Base-by-base conservation (phyloP, 1,284 basidiomycete species). In the Malassezia sp. region DNA sequence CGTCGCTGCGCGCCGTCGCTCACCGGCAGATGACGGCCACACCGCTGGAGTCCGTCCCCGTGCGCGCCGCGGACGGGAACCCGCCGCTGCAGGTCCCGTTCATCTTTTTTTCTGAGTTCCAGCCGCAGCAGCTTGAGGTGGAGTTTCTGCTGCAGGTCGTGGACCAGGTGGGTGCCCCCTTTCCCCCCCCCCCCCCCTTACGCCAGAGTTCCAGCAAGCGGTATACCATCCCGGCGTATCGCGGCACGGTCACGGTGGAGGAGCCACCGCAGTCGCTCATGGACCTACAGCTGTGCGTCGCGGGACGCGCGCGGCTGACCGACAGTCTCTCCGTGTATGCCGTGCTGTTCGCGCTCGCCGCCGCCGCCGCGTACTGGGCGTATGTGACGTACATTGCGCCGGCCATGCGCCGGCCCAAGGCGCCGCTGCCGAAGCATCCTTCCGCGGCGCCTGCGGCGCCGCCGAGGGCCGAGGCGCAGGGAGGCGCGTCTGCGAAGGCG, bases 81-180 rank as follows among this genome's bases (percentile, higher is more conserved):
- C 44, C 56, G 28, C 56, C 64, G 22, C 36, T 63, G 2, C 64
- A 69, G 41, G 51, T 67, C 17, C 64, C 66, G 2, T 69, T 53
- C 45, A 57, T 67, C 49, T 63, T 69, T 42, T 63, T 53, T 15
- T 60, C 66, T 26, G 66, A 69, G 37, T 67, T 69, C 54, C 63
- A 64, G 52, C 66, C 66, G 10, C 60, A 64, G 33, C 53, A 64
- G 42, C 48, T 66, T 8, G 48, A 53, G 18, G 54, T 67, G 38
- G 65, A 67, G 48, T 61, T 65, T 43, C 57, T 54, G 36, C 40
- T 61, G 3, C 27, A 59, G 28, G 58, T 67, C 45, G 49, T 53
- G 38, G 64, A 67, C 42, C 57, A 57, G 56, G 60, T 59, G 49
- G 62, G 59, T 20, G 49, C 56, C n/a, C n/a, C n/a, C n/a, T n/a